These are phyloP conservation scores for Saturnispora quitensis DNA, from an alignment of 805 yeast species.

Conservation along the genomic window DNA sequence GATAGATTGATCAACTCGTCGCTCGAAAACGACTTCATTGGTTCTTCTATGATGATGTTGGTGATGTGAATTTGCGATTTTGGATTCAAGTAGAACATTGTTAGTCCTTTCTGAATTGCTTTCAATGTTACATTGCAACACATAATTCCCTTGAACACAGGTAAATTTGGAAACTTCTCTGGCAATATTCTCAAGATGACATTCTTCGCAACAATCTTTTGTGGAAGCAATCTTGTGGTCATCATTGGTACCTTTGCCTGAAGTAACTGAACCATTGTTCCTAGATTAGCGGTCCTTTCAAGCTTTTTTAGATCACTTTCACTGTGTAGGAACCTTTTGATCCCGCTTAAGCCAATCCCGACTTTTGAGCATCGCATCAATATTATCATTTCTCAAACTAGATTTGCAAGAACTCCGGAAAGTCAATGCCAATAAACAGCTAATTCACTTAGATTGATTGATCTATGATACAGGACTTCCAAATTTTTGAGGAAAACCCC, in stretches of 20 bases:
- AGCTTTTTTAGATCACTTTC: slow-evolving; percentile 17
- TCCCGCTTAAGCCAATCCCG: neutral
- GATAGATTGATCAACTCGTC: slow-evolving; percentile 24
- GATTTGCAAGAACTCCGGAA: neutral
- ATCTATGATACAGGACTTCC: neutral
- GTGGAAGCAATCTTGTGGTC: slow-evolving; percentile 37
- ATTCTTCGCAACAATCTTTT: slow-evolving; percentile 34
- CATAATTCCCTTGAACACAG: slow-evolving; percentile 45
- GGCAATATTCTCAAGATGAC: slow-evolving; percentile 51
- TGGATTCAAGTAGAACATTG: slow-evolving; percentile 48
- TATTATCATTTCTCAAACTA: neutral
- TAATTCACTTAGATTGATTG: too few relatives aligned
- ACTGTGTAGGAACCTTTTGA: neutral
- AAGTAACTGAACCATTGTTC: slow-evolving; percentile 42
- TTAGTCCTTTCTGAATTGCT: slow-evolving; percentile 44
- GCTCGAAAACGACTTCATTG: slow-evolving; percentile 18
- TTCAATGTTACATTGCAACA: slow-evolving; percentile 50
- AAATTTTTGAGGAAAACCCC: neutral
- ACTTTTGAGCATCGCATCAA: neutral
- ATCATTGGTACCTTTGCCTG: slow-evolving; percentile 41
- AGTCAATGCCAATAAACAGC: neutral
- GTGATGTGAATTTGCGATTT: slow-evolving; percentile 45
- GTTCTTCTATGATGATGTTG: slow-evolving; percentile 28
- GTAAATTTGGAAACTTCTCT: slow-evolving; percentile 42
- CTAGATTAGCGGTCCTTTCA: slow-evolving; percentile 41